phyloP scores from a whole-genome alignment of 2,329 filamentous ascomycete genomes.

The Teratosphaeriaceae sp. region DNA sequence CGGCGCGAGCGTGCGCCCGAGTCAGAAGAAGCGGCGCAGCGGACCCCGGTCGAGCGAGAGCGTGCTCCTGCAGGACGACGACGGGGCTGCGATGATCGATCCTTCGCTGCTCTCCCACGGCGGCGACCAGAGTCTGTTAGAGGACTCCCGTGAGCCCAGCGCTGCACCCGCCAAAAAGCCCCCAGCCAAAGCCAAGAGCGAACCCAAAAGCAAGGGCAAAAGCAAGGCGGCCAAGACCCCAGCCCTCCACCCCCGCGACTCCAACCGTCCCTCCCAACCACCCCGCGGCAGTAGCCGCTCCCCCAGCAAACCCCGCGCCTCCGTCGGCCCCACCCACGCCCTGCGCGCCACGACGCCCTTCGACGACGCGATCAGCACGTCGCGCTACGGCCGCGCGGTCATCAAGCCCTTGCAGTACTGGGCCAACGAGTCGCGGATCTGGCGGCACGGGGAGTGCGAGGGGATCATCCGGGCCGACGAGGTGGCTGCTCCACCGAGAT shows the following conservation, averaged over 20 bases:
- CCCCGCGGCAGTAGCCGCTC: constrained; percentile 9
- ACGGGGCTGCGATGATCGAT: constrained; percentile 11
- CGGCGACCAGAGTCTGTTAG: constrained; percentile 9
- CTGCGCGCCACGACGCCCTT: constrained; percentile 33
- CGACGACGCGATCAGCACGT: constrained; percentile 51
- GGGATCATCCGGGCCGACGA: constrained; percentile 72
- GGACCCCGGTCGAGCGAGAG: constrained; percentile 4
- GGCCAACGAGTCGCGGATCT: constrained; percentile 74
- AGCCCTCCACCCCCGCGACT: constrained; percentile 5
- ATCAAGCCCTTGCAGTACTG: constrained; percentile 77
- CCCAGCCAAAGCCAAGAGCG: constrained; percentile 1
- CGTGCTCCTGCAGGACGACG: constrained; percentile 11
- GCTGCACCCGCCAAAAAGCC: constrained; percentile 4
- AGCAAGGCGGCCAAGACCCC: too few species aligned
- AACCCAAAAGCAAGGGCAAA: constrained; percentile 11
- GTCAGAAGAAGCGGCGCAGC: constrained; percentile 7
- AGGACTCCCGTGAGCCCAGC: constrained; percentile 1
- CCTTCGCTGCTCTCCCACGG: constrained; percentile 11
- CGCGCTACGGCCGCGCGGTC: constrained; percentile 72
- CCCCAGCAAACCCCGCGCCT: constrained; percentile 9
- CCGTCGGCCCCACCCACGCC: constrained; percentile 26
- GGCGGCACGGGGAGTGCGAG: constrained; percentile 62
- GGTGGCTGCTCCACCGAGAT: constrained; percentile 34
- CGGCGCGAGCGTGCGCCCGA: constrained; percentile 1
- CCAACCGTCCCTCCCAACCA: constrained; percentile 16